phyloP scores from a whole-genome alignment of 768 basidiomycete species.

The Tubosaeta sp. region DNA sequence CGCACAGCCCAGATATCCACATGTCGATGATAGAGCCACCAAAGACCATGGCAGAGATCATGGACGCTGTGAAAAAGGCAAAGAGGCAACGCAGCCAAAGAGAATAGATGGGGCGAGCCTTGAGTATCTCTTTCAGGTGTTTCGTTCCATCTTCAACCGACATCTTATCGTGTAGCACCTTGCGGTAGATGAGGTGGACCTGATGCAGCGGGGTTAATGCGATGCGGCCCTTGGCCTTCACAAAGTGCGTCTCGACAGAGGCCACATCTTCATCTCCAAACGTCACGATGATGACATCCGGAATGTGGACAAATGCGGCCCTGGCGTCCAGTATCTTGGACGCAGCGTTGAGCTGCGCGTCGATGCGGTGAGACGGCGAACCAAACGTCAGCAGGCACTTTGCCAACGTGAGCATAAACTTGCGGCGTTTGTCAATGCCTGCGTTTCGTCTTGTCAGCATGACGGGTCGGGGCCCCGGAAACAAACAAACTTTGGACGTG shows the following conservation, averaged over 20 bases:
- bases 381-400: conserved; percentile 89
- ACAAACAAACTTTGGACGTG: conserved; percentile 46
- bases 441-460: conserved; percentile 1
- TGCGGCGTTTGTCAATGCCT: conserved; percentile 50
- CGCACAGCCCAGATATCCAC: conserved; percentile 71
- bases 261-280: conserved; percentile 72
- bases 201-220: conserved; percentile 78
- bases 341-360: conserved; percentile 80
- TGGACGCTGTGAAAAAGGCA: conserved; percentile 72
- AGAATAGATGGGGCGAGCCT: conserved; percentile 63
- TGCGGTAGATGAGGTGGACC: conserved; percentile 81
- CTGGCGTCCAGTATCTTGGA: conserved; percentile 74
- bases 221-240: conserved; percentile 75
- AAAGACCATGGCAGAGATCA: conserved; percentile 81
- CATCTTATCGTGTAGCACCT: conserved; percentile 81
- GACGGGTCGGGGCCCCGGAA: neutral
- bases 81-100: conserved; percentile 64
- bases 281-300: conserved; percentile 74
- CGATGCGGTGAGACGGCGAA: conserved; percentile 91
- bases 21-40: conserved; percentile 81
- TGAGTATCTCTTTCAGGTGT: conserved; percentile 60
- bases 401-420: conserved; percentile 82
- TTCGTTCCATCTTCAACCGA: conserved; percentile 67
- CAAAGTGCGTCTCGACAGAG: conserved; percentile 78
- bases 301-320: conserved; percentile 82